Base-by-base conservation (phyloP, 1,284 basidiomycete genomes). In the Malassezia brasiliensis region DNA sequence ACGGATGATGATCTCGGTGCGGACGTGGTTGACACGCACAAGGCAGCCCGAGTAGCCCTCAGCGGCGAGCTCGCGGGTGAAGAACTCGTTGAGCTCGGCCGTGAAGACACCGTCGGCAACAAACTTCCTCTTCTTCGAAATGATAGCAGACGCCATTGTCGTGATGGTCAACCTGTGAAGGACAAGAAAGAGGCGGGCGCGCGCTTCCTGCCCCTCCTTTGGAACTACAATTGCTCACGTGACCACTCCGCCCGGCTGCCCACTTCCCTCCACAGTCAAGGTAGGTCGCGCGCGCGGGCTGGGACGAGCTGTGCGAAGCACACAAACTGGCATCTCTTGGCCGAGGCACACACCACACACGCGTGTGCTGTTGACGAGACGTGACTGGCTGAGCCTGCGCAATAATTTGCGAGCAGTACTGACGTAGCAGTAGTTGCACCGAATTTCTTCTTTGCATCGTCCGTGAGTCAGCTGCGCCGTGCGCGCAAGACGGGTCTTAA, bases 21-120 rank as follows among this genome's bases (percentile, higher is more conserved):
- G 87, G 67, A 93, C 90, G 78, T 98, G 94, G 70, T 94, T 98
- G 63, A 96, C 91, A 76, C 94, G 90, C 78, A 99, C 94, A 80
- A 98, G 94, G 78, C 94, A 99, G 60, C 94, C 94, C 78, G 94
- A 96, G 83, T 98, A 99, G 74, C 94, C 94, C 80, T 99, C 94
- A 80, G 94, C 93, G 59, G 93, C 88, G 75, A 98, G 88, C 79
- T 98, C 93, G 70, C 93, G 90, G 64, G 88, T 94, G 81, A 81
- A 94, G 83, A 96, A 96, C 79, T 96, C 91, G 77, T 90, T 90
- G 76, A 96, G 83, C 80, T 96, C 90, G 72, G 91, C 90, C 77
- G 89, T 89, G 84, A 94, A 94, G 59, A 94, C 90, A 85, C 90
- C 90, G 77, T 96, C 91, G 64, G 90, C 90, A 75, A 96, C 88